These are phyloP conservation scores for Penicillium polonicum DNA, from an alignment of 2,329 filamentous ascomycete genomes.

Conservation along the genomic window DNA sequence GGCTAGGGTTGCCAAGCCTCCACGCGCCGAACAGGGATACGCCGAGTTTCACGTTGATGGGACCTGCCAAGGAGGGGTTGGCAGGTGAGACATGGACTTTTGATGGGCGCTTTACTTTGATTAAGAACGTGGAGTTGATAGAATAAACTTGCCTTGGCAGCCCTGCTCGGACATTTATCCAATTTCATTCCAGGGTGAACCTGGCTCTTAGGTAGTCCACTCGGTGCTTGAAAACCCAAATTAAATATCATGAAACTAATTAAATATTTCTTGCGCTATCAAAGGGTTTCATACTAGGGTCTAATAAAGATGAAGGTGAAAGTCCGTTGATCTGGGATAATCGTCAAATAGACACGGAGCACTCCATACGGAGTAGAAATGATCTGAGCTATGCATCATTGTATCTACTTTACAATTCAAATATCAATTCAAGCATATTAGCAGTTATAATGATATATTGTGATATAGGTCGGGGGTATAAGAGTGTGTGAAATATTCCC, in stretches of 20 bases:
- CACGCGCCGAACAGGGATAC: slow-evolving; percentile 23
- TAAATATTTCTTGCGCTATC: not conserved
- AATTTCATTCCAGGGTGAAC: slow-evolving; percentile 2
- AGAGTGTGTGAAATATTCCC: too few species aligned
- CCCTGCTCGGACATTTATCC: slow-evolving; percentile 6
- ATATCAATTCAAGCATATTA: too few species aligned
- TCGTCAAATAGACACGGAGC: too few species aligned
- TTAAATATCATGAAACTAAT: slow-evolving; percentile 1
- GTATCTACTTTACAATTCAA: too few species aligned
- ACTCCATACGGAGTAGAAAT: too few species aligned
- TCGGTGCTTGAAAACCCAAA: not conserved
- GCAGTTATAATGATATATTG: too few species aligned
- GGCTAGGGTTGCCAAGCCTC: slow-evolving; percentile 22
- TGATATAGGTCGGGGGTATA: too few species aligned
- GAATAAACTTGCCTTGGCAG: not conserved
- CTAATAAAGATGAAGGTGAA: not conserved
- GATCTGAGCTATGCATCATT: too few species aligned
- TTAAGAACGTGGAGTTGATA: slow-evolving; percentile 3
- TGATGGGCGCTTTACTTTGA: slow-evolving; percentile 7
- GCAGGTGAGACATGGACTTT: slow-evolving; percentile 2
- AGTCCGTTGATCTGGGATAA: too few species aligned
- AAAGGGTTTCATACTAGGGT: not conserved
- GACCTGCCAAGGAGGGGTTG: not conserved
- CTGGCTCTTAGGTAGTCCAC: not conserved
- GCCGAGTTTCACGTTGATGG: slow-evolving; percentile 23